Evolutionary conservation across 2,329 filamentous ascomycete genomes (phyloP).

Genomic region (Epichloe aotearoae): DNA sequence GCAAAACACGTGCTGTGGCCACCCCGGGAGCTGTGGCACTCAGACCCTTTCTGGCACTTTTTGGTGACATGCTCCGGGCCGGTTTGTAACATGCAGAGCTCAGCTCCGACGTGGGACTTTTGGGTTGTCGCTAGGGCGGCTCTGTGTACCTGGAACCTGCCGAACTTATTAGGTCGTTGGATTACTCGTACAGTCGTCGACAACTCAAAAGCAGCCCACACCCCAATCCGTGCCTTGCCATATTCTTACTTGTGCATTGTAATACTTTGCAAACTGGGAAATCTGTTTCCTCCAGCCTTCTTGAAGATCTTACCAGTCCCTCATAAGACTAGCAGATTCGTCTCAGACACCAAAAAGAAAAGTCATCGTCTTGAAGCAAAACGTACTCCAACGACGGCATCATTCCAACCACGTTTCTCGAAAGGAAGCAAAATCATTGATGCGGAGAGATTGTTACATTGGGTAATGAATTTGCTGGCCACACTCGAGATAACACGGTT

Average conservation of each 20-base stretch:
- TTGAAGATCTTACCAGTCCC: not conserved
- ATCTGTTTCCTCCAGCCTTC: not conserved
- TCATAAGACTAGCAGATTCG: not conserved
- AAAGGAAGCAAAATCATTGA: not conserved
- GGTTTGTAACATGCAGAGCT: slow-evolving; percentile 8
- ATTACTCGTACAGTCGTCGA: slow-evolving; percentile 2
- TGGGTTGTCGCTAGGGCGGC: slow-evolving; percentile 8
- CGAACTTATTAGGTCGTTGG: slow-evolving; percentile 3
- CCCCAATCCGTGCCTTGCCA: slow-evolving; percentile 3
- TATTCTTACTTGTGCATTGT: not conserved
- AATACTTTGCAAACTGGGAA: not conserved
- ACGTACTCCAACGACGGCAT: not conserved
- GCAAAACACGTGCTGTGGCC: slow-evolving; percentile 8
- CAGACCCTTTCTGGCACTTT: slow-evolving; percentile 5
- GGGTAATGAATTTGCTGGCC: not conserved
- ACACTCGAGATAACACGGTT: not conserved
- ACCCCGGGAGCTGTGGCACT: slow-evolving; percentile 3
- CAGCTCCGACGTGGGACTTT: slow-evolving; percentile 10
- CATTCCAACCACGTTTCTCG: not conserved
- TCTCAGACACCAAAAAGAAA: not conserved
- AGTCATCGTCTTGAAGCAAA: not conserved
- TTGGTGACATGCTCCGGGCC: slow-evolving; percentile 2
- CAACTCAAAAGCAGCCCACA: slow-evolving; percentile 14
- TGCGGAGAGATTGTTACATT: not conserved
- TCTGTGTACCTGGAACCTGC: slow-evolving; percentile 5